Percentiles rank a stretch among this genome's conserved stretches.
phyloP scores from a whole-genome alignment of 192 early-diverging fungal genomes.

The Coemansia sp. region DNA sequence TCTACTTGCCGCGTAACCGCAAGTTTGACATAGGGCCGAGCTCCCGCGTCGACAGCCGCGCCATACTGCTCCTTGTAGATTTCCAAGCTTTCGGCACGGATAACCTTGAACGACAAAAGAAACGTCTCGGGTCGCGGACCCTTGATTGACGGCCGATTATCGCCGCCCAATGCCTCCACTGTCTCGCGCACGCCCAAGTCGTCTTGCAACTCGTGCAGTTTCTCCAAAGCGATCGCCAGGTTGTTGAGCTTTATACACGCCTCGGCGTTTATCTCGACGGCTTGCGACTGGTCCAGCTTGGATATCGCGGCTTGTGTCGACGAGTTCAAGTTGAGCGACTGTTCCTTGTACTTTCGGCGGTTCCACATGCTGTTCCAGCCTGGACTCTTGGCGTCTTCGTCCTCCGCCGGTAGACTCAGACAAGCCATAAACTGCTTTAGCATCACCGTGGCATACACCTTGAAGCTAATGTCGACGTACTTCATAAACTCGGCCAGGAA shows the following conservation, averaged over 20 bases:
- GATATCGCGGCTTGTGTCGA: constrained; percentile 40
- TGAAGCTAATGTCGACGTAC: constrained; percentile 40
- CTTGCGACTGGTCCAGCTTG: constrained; percentile 44
- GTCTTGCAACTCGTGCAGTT: constrained; percentile 51
- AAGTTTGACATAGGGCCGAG: constrained; percentile 69
- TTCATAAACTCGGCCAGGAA: constrained; percentile 55
- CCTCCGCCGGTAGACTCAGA: constrained; percentile 21
- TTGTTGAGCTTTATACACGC: constrained; percentile 58
- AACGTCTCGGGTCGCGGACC: constrained; percentile 28
- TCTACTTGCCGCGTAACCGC: constrained; percentile 43
- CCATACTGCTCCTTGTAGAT: constrained; percentile 64
- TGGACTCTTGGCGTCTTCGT: constrained; percentile 21
- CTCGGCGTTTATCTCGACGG: constrained; percentile 36
- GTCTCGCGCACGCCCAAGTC: constrained; percentile 42
- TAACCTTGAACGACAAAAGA: constrained; percentile 70
- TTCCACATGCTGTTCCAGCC: constrained; percentile 51
- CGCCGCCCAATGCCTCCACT: constrained; percentile 42
- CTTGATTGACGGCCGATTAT: constrained; percentile 41
- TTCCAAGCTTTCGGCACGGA: constrained; percentile 66
- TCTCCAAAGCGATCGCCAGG: constrained; percentile 40
- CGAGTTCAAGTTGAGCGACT: constrained; percentile 32
- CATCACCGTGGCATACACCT: constrained; percentile 51
- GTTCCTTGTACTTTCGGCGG: constrained; percentile 55
- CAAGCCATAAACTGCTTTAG: constrained; percentile 47
- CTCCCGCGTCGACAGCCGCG: constrained; percentile 27